Evolutionary conservation across 2,329 filamentous ascomycete species (phyloP).

Genomic region (Fusarium equiseti): DNA sequence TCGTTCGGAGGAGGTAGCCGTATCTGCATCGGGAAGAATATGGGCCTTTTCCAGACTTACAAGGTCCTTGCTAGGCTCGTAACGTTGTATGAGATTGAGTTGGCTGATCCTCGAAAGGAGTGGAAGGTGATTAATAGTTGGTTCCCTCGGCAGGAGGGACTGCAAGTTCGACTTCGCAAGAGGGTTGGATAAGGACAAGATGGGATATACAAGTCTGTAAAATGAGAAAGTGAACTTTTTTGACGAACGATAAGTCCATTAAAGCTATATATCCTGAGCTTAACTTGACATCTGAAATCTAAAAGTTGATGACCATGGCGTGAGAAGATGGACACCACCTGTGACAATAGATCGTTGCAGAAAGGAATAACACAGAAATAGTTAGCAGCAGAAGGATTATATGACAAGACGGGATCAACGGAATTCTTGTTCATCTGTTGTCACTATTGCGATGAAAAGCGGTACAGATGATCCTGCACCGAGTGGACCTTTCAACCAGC

Average conservation of each 20-base stretch:
- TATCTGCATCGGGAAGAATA: conserved; percentile 57
- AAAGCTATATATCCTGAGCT: no score
- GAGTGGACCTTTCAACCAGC: not conserved
- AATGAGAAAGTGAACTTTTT: not conserved
- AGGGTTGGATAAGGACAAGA: not conserved
- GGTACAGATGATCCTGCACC: not conserved
- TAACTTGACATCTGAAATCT: not conserved
- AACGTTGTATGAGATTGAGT: conserved; percentile 52
- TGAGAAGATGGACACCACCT: not conserved
- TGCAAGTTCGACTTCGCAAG: conserved; percentile 10
- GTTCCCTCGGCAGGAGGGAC: conserved; percentile 30
- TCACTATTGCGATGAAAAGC: not conserved
- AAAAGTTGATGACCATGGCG: not conserved
- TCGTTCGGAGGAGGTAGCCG: conserved; percentile 58
- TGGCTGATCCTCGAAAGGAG: conserved; percentile 36
- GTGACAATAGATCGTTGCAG: not conserved
- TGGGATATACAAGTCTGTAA: not conserved
- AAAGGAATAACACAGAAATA: not conserved
- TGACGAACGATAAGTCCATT: no score
- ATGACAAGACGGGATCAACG: no score
- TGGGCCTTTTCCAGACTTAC: conserved; percentile 57
- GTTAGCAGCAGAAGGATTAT: not conserved
- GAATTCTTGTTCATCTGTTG: not conserved
- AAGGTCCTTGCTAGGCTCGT: conserved; percentile 62
- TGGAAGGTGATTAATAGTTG: conserved; percentile 44